These are phyloP conservation scores for Casuarina cunninghamiana DNA, from an alignment of 306 rosid species.

Conservation along the genomic window DNA sequence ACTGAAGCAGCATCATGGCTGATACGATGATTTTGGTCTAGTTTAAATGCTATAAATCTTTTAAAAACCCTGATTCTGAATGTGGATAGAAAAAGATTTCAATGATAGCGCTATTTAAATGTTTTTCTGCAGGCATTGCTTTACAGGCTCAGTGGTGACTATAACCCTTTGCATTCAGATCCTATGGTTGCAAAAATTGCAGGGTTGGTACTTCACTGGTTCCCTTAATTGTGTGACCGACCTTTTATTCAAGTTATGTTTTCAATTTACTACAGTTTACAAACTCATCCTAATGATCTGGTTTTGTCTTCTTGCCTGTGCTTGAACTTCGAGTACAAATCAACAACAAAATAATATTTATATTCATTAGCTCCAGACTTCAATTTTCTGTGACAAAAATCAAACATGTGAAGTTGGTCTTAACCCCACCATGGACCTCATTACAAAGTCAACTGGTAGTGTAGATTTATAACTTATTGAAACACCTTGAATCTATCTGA, in stretches of 20 bases:
- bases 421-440: neutral
- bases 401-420: neutral
- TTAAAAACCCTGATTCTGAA: no score
- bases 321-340: neutral
- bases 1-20: conserved; percentile 1
- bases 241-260: neutral
- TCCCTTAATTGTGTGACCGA: neutral
- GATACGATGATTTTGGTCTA: neutral
- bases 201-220: no score
- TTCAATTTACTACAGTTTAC: neutral
- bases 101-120: no score
- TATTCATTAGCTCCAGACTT: neutral
- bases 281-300: neutral
- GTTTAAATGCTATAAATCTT: neutral
- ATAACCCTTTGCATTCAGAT: no score
- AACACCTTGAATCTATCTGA: neutral
- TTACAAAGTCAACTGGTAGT: neutral
- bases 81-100: no score
- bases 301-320: neutral
- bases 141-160: no score
- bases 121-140: no score
- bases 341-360: neutral
- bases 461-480: neutral
- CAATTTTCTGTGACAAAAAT: neutral
- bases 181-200: no score